Conservation (phyloP, 768 basidiomycete genomes). For the Suillus variegatus region DNA sequence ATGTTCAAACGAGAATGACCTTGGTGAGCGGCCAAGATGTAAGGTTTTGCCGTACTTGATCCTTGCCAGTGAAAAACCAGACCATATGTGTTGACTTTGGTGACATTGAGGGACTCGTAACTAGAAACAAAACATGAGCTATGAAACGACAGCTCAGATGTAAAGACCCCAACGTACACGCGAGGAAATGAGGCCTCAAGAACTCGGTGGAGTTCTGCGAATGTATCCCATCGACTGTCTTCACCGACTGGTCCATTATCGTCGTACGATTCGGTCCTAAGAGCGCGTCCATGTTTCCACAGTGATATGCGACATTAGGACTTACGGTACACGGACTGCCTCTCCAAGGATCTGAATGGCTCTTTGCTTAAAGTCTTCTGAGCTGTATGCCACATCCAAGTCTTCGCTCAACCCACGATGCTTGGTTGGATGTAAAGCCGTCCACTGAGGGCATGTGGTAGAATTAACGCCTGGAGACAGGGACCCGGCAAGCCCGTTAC, state of each 20-base stretch:
- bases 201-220: conserved; percentile 13
- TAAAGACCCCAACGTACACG: conserved; percentile 38
- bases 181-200: conserved; percentile 53
- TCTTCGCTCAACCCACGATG: conserved; percentile 28
- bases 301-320: conserved; percentile 1
- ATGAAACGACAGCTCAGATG: background rate
- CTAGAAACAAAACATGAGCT: conserved; percentile 25
- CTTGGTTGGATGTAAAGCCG: conserved; percentile 26
- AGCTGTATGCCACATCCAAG: conserved; percentile 30
- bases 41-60: conserved; percentile 47
- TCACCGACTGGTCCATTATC: conserved; percentile 43
- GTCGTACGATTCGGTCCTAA: conserved; percentile 49
- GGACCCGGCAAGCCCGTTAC: background rate
- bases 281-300: background rate
- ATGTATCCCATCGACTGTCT: conserved; percentile 36
- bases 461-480: conserved; percentile 9
- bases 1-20: conserved; percentile 20
- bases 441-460: conserved; percentile 32
- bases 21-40: conserved; percentile 54
- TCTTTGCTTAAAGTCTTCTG: conserved; percentile 32
- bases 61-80: conserved; percentile 60
- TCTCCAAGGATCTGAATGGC: conserved; percentile 34
- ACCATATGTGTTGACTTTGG: conserved; percentile 59
- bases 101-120: conserved; percentile 48
- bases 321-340: conserved; percentile 39